These are phyloP conservation scores for Nannizziopsis arthrosporioides DNA, from an alignment of 2,329 filamentous ascomycete genomes.

Conservation along the genomic window DNA sequence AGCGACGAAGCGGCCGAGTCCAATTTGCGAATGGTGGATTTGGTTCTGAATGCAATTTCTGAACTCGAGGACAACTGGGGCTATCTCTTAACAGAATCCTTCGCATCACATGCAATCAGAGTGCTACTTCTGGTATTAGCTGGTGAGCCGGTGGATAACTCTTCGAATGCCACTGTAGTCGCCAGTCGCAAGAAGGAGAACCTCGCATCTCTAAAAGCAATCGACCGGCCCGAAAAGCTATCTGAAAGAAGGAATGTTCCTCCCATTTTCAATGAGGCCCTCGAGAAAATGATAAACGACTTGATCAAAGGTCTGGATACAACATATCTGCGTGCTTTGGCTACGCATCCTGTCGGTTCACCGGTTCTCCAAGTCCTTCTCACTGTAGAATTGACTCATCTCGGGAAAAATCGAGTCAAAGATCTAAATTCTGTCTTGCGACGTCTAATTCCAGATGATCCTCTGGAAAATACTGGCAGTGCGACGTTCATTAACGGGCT, in stretches of 20 bases:
- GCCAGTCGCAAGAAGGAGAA: slow-evolving; percentile 91
- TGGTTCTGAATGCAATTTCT: slow-evolving; percentile 71
- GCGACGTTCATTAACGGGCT: slow-evolving; percentile 75
- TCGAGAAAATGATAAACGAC: slow-evolving; percentile 71
- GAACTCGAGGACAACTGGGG: slow-evolving; percentile 79
- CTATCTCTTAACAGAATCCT: slow-evolving; percentile 73
- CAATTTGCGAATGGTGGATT: slow-evolving; percentile 61
- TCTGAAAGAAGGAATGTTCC: slow-evolving; percentile 53
- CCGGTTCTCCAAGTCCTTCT: slow-evolving; percentile 85
- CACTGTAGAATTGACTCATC: slow-evolving; percentile 68
- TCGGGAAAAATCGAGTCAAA: slow-evolving; percentile 54
- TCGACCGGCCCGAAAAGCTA: slow-evolving; percentile 38
- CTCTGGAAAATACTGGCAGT: slow-evolving; percentile 61
- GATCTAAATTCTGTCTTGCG: slow-evolving; percentile 59
- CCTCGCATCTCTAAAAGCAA: slow-evolving; percentile 48
- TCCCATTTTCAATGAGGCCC: slow-evolving; percentile 60
- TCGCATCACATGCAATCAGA: slow-evolving; percentile 81
- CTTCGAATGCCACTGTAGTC: slow-evolving; percentile 58
- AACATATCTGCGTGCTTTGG: slow-evolving; percentile 68
- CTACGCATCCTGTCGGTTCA: slow-evolving; percentile 81
- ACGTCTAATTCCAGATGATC: slow-evolving; percentile 67
- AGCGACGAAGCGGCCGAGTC: slow-evolving; percentile 33
- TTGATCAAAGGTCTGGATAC: slow-evolving; percentile 64
- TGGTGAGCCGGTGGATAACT: slow-evolving; percentile 63
- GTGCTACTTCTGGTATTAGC: slow-evolving; percentile 77